Base-by-base conservation (phyloP, 768 basidiomycete genomes). In the Phanerodontia chrysosporium region DNA sequence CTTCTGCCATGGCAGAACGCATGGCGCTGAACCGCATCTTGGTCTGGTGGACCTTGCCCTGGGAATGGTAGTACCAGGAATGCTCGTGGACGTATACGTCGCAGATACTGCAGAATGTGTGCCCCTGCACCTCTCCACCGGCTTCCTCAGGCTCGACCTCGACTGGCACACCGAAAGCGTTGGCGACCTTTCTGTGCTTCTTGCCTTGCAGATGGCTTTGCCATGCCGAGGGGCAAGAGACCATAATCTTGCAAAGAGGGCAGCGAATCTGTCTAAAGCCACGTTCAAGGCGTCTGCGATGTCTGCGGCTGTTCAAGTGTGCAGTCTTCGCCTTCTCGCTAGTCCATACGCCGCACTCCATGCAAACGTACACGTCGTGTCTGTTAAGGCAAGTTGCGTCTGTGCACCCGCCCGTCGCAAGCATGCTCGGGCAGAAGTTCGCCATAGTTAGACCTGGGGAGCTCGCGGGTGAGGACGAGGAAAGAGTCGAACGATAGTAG, bases 1-100 rank as follows among this genome's bases (percentile, higher is more conserved):
- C 79, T 44, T 81, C 80, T 12, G 82, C 80, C 14, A 83, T 56
- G 0, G 75, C 79, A 1, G 73, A 68, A 44, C 74, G 72, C 60
- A 79, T 80, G 5, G 71, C 65, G 0, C 74, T 61, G 58, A 75
- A 82, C 62, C 77, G 75, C 25, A 74, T 75, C 29, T 68, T 71
- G 24, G 60, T 58, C 61, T 84, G 83, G 57, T 61, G 60, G 1
- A 52, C 16, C 27, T 39, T 30, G 24, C 44, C 22, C 22, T 30
- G 29, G 16, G 63, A 67, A 62, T 83, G 82, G 0, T 36, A 29
- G 2, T 55, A 25, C 81, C 78, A 82, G 16, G 62, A 3, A 5
- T 35, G 16, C 65, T 45, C 67, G 58, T 49, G 75, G 70, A 68
- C 67, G 65, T 44, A 64, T 0, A 56, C 32, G 25, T 69, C 64